Percentiles rank a stretch among this genome's conserved stretches.
These are phyloP conservation scores for Mycena metata DNA, from an alignment of 768 basidiomycete species.

Conservation along the genomic window DNA sequence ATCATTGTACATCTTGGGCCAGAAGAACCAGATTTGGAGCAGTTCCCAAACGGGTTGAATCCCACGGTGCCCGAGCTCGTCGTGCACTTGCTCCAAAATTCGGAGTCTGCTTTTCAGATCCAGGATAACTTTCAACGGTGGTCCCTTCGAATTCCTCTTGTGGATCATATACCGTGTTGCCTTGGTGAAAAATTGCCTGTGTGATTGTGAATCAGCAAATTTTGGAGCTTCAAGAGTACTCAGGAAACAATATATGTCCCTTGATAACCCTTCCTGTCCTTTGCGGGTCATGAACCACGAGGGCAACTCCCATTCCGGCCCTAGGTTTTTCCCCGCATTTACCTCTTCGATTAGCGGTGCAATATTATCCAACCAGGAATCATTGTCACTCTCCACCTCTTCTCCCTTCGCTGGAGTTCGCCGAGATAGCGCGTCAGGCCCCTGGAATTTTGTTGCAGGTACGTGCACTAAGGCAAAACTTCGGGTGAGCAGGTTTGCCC, in stretches of 20 bases:
- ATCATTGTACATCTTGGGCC: no score
- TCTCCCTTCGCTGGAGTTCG: slow-evolving; percentile 43
- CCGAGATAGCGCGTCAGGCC: slow-evolving; percentile 39
- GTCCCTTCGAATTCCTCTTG: not conserved
- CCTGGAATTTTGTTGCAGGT: no score
- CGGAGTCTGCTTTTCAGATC: not conserved
- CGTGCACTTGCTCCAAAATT: not conserved
- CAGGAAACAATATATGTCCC: slow-evolving; percentile 19
- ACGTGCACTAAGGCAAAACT: no score
- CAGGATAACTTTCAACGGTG: not conserved
- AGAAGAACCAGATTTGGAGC: no score
- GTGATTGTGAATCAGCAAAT: not conserved
- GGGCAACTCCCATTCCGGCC: no score
- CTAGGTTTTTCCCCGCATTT: no score
- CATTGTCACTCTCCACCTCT: no score
- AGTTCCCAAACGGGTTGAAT: not conserved
- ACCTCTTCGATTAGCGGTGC: no score
- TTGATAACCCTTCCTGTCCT: slow-evolving; percentile 45
- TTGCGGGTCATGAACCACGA: slow-evolving; percentile 47
- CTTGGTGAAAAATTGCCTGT: not conserved
- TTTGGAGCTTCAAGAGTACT: not conserved
- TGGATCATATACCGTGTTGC: not conserved
- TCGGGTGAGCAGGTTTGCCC: slow-evolving; percentile 41
- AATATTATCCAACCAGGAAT: no score
- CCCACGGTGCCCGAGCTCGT: not conserved